Conservation (phyloP, 352 stramenopile genomes). For the Halophytophthora batemanensis region DNA sequence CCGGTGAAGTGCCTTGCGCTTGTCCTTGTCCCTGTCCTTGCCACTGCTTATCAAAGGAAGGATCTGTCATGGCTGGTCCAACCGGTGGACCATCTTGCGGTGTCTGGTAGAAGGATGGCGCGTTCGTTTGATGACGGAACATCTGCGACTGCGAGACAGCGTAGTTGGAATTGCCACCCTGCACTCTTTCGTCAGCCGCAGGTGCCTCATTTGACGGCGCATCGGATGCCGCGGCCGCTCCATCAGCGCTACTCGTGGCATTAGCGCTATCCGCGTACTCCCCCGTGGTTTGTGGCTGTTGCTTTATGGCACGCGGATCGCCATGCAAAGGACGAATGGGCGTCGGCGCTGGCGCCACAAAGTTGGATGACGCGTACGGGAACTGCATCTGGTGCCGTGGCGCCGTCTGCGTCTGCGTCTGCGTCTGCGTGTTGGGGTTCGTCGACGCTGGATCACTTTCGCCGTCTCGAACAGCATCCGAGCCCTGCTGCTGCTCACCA, state of each 20-base stretch:
- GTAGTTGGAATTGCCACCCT: slow-evolving; percentile 11
- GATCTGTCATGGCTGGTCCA: slow-evolving; percentile 31
- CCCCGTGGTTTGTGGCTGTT: slow-evolving; percentile 15
- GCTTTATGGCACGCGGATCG: slow-evolving; percentile 47
- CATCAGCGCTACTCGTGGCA: slow-evolving; percentile 4
- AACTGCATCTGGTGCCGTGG: slow-evolving; percentile 39
- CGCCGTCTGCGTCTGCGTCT: slow-evolving; percentile 6
- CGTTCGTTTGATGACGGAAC: slow-evolving; percentile 54
- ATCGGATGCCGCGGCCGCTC: not conserved
- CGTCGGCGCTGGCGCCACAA: slow-evolving; percentile 62
- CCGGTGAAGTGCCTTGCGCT: slow-evolving; percentile 10
- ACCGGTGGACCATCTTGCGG: slow-evolving; percentile 40
- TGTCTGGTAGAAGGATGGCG: slow-evolving; percentile 58
- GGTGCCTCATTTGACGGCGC: slow-evolving; percentile 10
- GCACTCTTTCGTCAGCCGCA: slow-evolving; percentile 3
- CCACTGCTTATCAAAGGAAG: slow-evolving; percentile 43
- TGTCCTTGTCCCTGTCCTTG: slow-evolving; percentile 34
- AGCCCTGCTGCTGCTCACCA: too few species aligned
- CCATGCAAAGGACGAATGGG: slow-evolving; percentile 70
- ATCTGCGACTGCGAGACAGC: slow-evolving; percentile 47
- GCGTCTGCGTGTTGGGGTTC: slow-evolving; percentile 18
- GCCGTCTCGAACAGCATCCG: not conserved
- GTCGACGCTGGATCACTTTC: not conserved
- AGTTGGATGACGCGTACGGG: slow-evolving; percentile 57
- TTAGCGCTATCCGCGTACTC: slow-evolving; percentile 4